Conservation (phyloP, 106 monocot species). For the Chionographis japonica region DNA sequence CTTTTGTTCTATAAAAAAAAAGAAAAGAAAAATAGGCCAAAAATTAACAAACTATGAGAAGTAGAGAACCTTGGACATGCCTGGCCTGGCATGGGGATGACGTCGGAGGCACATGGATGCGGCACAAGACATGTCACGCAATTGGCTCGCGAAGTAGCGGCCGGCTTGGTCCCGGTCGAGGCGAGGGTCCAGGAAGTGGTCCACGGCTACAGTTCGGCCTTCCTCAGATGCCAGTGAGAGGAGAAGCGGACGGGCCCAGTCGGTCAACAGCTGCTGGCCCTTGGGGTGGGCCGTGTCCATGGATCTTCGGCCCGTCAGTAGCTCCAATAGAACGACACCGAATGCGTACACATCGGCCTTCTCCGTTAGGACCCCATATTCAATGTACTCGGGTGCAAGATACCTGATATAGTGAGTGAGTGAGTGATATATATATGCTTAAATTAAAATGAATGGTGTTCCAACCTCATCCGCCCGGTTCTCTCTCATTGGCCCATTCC, state of each 20-base stretch:
- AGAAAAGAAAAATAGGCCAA: no score
- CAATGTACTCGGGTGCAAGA: conserved; percentile 54
- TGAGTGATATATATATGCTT: no score
- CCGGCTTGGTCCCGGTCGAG: conserved; percentile 15
- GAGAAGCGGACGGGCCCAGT: conserved; percentile 41
- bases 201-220: conserved; percentile 4
- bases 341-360: conserved; percentile 62
- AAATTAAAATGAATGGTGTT: no score
- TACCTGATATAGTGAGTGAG: no score
- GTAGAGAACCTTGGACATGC: conserved; percentile 38
- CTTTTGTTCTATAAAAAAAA: no score
- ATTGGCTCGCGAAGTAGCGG: conserved; percentile 11
- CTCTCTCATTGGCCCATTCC: no score
- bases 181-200: conserved; percentile 29
- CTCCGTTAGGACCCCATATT: conserved; percentile 38
- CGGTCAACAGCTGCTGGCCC: conserved; percentile 40
- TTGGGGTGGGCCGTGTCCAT: conserved; percentile 38
- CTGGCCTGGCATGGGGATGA: conserved; percentile 27
- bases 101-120: conserved; percentile 40
- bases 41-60: no score
- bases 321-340: conserved; percentile 52
- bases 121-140: conserved; percentile 24
- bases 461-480: no score
- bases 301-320: conserved; percentile 44
- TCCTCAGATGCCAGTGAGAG: not conserved